Percentiles rank a stretch among this genome's conserved stretches.
These are phyloP conservation scores for Leccinum pachyderme DNA, from an alignment of 1,284 basidiomycete genomes.

Conservation along the genomic window DNA sequence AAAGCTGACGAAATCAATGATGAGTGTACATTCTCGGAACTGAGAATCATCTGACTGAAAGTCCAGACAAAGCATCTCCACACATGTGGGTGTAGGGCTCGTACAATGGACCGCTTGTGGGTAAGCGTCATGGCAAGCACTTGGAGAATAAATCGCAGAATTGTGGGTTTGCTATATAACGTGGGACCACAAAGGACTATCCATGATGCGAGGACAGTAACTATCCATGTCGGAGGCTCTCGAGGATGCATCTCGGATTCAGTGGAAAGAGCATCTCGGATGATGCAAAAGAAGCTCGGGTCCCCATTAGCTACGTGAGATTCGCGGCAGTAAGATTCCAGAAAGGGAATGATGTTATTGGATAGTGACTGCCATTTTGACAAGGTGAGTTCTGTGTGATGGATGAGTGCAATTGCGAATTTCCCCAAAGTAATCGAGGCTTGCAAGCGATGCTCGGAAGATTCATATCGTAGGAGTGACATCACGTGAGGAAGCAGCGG, in stretches of 20 bases:
- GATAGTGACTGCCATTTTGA: conserved; percentile 15
- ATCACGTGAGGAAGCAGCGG: conserved; percentile 40
- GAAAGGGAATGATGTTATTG: conserved; percentile 26
- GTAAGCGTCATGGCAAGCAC: conserved; percentile 33
- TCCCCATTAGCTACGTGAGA: neutral
- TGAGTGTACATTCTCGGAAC: conserved; percentile 12
- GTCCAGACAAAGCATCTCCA: conserved; percentile 60
- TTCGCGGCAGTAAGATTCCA: conserved; percentile 27
- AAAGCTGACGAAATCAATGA: conserved; percentile 36
- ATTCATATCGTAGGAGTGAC: conserved; percentile 33
- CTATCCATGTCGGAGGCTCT: conserved; percentile 36
- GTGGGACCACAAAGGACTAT: conserved; percentile 45
- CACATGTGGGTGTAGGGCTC: conserved; percentile 41
- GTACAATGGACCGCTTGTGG: conserved; percentile 35
- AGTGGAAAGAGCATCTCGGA: conserved; percentile 28
- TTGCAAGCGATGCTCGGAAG: conserved; percentile 35
- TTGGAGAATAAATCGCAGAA: conserved; percentile 42
- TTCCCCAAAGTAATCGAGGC: conserved; percentile 42
- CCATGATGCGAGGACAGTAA: conserved; percentile 44
- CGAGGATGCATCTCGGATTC: conserved; percentile 25
- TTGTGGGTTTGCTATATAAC: conserved; percentile 41
- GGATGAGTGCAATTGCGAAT: conserved; percentile 36
- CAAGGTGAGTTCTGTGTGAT: conserved; percentile 12
- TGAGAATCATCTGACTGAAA: conserved; percentile 31
- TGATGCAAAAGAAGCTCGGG: conserved; percentile 12